Conservation (phyloP, 2,329 filamentous ascomycete genomes). For the Pseudogymnoascus sp. region DNA sequence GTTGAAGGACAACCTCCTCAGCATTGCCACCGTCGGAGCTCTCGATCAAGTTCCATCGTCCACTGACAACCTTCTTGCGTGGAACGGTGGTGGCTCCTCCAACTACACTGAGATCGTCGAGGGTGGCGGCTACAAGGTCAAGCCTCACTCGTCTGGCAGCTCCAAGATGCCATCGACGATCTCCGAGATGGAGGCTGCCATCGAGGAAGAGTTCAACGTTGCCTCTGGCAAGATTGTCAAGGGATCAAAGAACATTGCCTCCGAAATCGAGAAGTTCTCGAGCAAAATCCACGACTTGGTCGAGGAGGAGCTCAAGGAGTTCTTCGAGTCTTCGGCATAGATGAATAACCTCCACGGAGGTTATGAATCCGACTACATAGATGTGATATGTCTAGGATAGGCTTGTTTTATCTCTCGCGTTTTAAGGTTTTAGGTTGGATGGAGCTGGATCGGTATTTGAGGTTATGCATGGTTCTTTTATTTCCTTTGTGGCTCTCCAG, state of each 20-base stretch:
- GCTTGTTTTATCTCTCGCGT: conserved; percentile 14
- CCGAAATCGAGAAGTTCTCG: conserved; percentile 53
- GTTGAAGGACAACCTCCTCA: conserved; percentile 83
- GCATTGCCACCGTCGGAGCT: conserved; percentile 69
- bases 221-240: conserved; percentile 50
- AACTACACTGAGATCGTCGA: conserved; percentile 83
- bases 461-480: conserved; percentile 27
- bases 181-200: conserved; percentile 52
- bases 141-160: conserved; percentile 36
- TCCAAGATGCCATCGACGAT: conserved; percentile 43
- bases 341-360: conserved; percentile 22
- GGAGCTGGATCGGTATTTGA: conserved; percentile 24
- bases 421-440: conserved; percentile 24
- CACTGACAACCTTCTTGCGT: conserved; percentile 92
- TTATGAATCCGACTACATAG: neutral
- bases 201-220: conserved; percentile 49
- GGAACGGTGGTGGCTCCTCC: conserved; percentile 92
- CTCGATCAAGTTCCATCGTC: conserved; percentile 75
- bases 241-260: conserved; percentile 43
- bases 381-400: conserved; percentile 9
- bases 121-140: conserved; percentile 61
- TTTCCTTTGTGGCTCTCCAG: conserved; percentile 5
- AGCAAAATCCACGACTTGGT: conserved; percentile 56
- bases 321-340: conserved; percentile 37
- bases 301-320: conserved; percentile 53